Conservation (phyloP, 371 early-diverging fungal species). For the Mortierella sp. region DNA sequence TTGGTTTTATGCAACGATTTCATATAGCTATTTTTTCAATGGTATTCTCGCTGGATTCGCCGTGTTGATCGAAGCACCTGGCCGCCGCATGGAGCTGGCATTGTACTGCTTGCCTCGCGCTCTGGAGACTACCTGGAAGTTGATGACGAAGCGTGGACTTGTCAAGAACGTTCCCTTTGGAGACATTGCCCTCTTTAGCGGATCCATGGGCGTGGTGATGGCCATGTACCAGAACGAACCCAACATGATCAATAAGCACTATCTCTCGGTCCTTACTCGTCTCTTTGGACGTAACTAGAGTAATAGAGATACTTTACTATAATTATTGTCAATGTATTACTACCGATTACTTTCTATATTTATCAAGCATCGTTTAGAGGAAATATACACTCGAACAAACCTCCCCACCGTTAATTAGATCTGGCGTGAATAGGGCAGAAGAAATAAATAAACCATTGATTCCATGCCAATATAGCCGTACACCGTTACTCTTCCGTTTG, state of each 20-base stretch:
- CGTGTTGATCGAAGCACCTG: conserved; percentile 81
- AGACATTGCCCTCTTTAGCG: conserved; percentile 75
- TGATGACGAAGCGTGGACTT: conserved; percentile 40
- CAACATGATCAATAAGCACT: conserved; percentile 76
- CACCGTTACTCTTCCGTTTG: too few species aligned
- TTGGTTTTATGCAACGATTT: background rate
- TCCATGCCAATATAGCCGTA: too few species aligned
- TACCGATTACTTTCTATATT: too few species aligned
- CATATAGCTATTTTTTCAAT: conserved; percentile 65
- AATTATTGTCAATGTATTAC: background rate
- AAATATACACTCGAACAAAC: too few species aligned
- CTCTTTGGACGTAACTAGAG: conserved; percentile 84
- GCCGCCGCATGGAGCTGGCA: conserved; percentile 84
- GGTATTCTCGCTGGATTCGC: conserved; percentile 79
- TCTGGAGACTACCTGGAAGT: conserved; percentile 79
- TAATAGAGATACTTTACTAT: background rate
- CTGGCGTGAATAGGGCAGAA: too few species aligned
- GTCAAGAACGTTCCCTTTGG: conserved; percentile 63
- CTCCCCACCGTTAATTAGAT: too few species aligned
- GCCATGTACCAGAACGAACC: conserved; percentile 86
- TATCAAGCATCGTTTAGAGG: too few species aligned
- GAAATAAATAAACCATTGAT: too few species aligned
- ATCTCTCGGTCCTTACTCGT: conserved; percentile 81
- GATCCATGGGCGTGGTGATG: conserved; percentile 86
- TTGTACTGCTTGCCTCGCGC: conserved; percentile 88